Conservation (phyloP, 345 rosid species). For the Brassica napus region DNA sequence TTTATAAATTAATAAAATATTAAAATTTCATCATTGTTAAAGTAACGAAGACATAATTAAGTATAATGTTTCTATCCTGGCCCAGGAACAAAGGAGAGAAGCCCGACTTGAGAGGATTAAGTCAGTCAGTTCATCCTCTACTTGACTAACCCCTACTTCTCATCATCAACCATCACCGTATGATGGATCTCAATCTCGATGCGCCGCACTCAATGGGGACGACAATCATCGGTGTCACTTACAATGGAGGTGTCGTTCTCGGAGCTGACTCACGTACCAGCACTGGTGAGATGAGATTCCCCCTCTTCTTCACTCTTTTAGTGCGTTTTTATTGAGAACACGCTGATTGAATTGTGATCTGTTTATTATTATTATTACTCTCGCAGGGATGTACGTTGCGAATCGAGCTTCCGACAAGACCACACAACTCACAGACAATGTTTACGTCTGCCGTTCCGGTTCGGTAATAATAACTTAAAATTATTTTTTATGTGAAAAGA, state of each 20-base stretch:
- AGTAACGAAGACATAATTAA: background rate
- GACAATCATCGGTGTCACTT: slow-evolving; percentile 96
- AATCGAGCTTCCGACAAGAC: slow-evolving; percentile 96
- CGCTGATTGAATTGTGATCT: slow-evolving; percentile 25
- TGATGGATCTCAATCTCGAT: slow-evolving; percentile 41
- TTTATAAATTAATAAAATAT: too few species aligned
- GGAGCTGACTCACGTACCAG: slow-evolving; percentile 99
- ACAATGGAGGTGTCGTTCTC: slow-evolving; percentile 96
- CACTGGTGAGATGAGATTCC: slow-evolving; percentile 56
- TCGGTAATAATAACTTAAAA: slow-evolving; percentile 68
- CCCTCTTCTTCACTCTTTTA: background rate
- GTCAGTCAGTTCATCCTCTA: slow-evolving; percentile 24
- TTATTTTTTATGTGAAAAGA: background rate
- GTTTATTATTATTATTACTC: background rate
- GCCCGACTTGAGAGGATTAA: slow-evolving; percentile 36
- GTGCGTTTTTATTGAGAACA: background rate
- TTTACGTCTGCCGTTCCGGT: slow-evolving; percentile 97
- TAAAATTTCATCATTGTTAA: too few species aligned
- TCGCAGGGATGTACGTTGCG: slow-evolving; percentile 78
- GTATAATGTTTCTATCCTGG: background rate
- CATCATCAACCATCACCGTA: background rate
- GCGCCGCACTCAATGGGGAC: slow-evolving; percentile 98
- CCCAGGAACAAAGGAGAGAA: background rate
- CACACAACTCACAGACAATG: slow-evolving; percentile 91
- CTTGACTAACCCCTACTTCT: background rate